Conservation (phyloP, 2,329 filamentous ascomycete species). For the Dactylellina sp. region DNA sequence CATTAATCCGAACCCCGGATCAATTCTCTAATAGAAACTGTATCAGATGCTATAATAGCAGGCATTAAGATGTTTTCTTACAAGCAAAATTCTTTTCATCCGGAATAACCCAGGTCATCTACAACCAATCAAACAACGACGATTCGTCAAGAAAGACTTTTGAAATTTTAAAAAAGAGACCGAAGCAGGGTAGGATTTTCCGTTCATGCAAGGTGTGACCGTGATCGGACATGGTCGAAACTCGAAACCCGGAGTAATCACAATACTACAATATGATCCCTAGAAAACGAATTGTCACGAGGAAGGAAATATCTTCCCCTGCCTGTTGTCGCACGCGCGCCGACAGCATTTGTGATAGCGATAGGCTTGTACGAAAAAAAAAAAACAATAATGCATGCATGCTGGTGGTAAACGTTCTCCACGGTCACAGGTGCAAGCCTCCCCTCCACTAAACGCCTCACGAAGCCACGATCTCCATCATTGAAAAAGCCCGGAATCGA, state of each 20-base stretch:
- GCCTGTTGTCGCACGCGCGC: conserved; percentile 4
- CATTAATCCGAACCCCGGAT: conserved; percentile 55
- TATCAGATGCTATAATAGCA: conserved; percentile 22
- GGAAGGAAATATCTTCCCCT: conserved; percentile 3
- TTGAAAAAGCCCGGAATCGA: not conserved
- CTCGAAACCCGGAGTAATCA: conserved; percentile 1
- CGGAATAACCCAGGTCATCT: conserved; percentile 45
- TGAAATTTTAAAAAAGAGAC: not conserved
- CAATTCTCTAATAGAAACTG: conserved; percentile 29
- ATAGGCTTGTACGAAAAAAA: conserved; percentile 20
- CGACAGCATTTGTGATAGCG: conserved; percentile 5
- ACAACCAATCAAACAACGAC: conserved; percentile 34
- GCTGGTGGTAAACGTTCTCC: too few species aligned
- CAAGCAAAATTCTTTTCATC: conserved; percentile 57
- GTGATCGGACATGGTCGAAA: not conserved
- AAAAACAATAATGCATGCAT: too few species aligned
- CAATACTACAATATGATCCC: conserved; percentile 5
- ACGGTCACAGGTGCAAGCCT: too few species aligned
- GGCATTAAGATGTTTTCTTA: conserved; percentile 30
- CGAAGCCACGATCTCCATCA: conserved; percentile 9
- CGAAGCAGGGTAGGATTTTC: conserved; percentile 54
- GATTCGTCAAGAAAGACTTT: not conserved
- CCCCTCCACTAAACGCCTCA: too few species aligned
- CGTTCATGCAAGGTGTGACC: conserved; percentile 35
- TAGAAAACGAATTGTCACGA: conserved; percentile 25